Percentiles rank a stretch among this genome's conserved stretches.
These are phyloP conservation scores for Pythium sp. DNA, from an alignment of 352 stramenopile species.

Conservation along the genomic window DNA sequence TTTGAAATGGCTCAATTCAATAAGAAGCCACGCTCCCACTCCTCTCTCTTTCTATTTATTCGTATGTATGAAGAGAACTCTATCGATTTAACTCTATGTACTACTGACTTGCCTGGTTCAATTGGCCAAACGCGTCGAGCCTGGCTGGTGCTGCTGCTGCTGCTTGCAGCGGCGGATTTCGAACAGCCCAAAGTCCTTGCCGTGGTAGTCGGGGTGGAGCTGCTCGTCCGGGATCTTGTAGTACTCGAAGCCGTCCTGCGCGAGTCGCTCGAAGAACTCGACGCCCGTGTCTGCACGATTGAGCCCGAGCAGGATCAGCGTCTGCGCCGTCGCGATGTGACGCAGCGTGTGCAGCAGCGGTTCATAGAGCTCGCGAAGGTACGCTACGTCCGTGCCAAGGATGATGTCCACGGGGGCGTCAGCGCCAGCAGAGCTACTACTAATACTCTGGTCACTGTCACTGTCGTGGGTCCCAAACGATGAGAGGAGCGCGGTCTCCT, in stretches of 20 bases:
- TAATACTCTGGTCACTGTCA: background rate
- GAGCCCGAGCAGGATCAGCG: constrained; percentile 69
- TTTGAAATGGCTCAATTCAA: no score
- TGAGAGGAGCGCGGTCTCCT: constrained; percentile 44
- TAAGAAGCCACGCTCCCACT: no score
- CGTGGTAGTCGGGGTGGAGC: constrained; percentile 49
- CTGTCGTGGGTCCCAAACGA: background rate
- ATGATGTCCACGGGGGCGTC: constrained; percentile 57
- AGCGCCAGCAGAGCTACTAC: constrained; percentile 5
- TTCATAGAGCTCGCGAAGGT: constrained; percentile 71
- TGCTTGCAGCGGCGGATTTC: constrained; percentile 37
- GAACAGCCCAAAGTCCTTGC: constrained; percentile 82
- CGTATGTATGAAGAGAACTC: no score
- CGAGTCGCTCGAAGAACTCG: constrained; percentile 68
- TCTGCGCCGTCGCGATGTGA: constrained; percentile 33
- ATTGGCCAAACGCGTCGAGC: background rate
- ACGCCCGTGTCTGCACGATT: constrained; percentile 67
- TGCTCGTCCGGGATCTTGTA: constrained; percentile 76
- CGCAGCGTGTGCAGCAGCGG: constrained; percentile 65
- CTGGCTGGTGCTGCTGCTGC: background rate
- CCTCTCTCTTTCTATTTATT: no score
- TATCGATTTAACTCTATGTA: background rate
- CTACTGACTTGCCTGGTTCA: constrained; percentile 1
- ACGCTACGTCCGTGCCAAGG: constrained; percentile 79
- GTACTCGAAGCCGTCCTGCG: constrained; percentile 71